phyloP scores from a whole-genome alignment of 257 asterid species.

The Marsdenia floribunda region DNA sequence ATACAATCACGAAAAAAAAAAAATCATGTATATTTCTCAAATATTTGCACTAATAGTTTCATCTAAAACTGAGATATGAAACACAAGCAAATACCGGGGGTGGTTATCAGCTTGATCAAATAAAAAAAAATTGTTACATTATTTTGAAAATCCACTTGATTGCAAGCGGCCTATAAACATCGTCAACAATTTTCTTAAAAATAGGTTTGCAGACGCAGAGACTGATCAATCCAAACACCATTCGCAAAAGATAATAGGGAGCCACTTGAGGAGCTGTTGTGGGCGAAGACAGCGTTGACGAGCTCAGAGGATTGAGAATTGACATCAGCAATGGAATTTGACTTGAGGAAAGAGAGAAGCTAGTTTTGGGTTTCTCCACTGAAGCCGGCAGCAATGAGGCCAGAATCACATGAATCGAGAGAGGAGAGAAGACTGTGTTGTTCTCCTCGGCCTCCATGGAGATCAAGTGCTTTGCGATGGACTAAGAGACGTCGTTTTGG shows the following conservation, averaged over 20 bases:
- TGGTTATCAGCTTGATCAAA: not conserved
- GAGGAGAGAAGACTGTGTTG: constrained; percentile 37
- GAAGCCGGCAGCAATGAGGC: constrained; percentile 32
- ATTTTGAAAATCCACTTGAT: constrained; percentile 33
- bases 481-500: constrained; percentile 28
- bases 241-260: constrained; percentile 32
- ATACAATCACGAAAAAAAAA: too few relatives aligned
- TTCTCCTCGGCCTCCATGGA: constrained; percentile 16
- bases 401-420: constrained; percentile 33
- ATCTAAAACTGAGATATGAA: not conserved
- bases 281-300: constrained; percentile 23
- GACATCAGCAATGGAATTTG: constrained; percentile 23
- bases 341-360: constrained; percentile 32
- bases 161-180: constrained; percentile 28
- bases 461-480: constrained; percentile 21
- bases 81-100: not conserved
- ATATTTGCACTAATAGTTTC: not conserved
- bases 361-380: constrained; percentile 28
- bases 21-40: not conserved
- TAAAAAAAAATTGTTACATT: constrained; percentile 19
- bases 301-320: constrained; percentile 28
- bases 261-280: constrained; percentile 36
- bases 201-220: constrained; percentile 27
- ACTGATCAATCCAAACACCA: constrained; percentile 42
- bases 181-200: constrained; percentile 27